These are phyloP conservation scores for Phialemonium atrogriseum DNA, from an alignment of 2,329 filamentous ascomycete species.

Conservation along the genomic window DNA sequence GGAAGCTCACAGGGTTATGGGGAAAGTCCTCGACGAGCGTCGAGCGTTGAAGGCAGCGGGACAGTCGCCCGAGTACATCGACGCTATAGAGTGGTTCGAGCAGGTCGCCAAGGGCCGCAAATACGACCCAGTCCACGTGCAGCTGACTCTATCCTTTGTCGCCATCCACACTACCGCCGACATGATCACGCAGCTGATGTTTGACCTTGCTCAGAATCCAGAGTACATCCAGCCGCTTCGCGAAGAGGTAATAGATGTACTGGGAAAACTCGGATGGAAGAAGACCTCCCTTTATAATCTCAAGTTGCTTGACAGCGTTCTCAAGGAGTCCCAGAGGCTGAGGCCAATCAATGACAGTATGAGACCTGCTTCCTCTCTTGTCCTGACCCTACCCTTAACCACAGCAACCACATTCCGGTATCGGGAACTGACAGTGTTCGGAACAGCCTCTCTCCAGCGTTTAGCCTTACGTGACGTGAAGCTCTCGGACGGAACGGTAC, in stretches of 20 bases:
- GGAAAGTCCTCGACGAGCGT: slow-evolving; percentile 20
- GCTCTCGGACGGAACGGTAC: slow-evolving; percentile 14
- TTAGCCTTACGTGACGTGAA: slow-evolving; percentile 7
- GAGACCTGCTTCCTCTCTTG: slow-evolving; percentile 3
- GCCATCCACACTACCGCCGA: slow-evolving; percentile 35
- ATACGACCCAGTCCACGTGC: slow-evolving; percentile 22
- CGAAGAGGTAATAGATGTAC: slow-evolving; percentile 28
- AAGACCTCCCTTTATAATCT: slow-evolving; percentile 28
- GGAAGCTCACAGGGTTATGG: slow-evolving; percentile 14
- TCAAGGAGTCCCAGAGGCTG: slow-evolving; percentile 29
- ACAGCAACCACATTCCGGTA: too few species aligned
- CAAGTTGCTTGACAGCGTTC: slow-evolving; percentile 30
- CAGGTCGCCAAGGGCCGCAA: slow-evolving; percentile 22
- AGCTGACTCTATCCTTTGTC: slow-evolving; percentile 27
- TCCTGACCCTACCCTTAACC: background rate
- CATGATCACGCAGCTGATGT: slow-evolving; percentile 24
- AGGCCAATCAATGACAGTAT: slow-evolving; percentile 16
- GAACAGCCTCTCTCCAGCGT: slow-evolving; percentile 10
- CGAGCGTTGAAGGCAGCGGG: slow-evolving; percentile 14
- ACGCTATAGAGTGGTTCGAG: slow-evolving; percentile 35
- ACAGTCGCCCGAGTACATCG: slow-evolving; percentile 19
- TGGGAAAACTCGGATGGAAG: slow-evolving; percentile 25
- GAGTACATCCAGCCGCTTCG: slow-evolving; percentile 30
- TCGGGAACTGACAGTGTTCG: too few species aligned
- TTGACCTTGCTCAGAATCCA: slow-evolving; percentile 28